These are phyloP conservation scores for Geosmithia flava DNA, from an alignment of 2,329 filamentous ascomycete genomes.

Conservation along the genomic window DNA sequence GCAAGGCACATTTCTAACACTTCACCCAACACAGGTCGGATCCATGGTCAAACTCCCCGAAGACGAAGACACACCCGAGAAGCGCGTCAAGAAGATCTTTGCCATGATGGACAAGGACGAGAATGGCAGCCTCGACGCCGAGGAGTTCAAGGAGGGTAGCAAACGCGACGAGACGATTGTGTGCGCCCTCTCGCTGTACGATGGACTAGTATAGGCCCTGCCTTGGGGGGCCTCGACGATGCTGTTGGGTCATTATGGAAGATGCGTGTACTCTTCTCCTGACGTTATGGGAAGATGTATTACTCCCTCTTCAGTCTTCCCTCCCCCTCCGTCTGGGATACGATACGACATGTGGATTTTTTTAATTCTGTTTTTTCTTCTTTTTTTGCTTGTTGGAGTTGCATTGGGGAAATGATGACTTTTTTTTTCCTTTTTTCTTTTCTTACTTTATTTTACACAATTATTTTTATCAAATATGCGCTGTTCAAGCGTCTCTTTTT, in stretches of 20 bases:
- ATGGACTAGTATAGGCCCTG: conserved; percentile 67
- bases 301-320: too few species aligned
- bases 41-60: conserved; percentile 98
- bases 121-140: conserved; percentile 91
- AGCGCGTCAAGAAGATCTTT: conserved; percentile 97
- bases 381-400: conserved; percentile 1
- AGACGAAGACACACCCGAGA: conserved; percentile 98
- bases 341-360: background rate
- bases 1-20: conserved; percentile 3
- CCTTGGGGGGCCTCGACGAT: too few species aligned
- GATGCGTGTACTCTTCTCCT: too few species aligned
- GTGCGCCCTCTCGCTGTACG: conserved; percentile 89
- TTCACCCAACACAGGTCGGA: conserved; percentile 53
- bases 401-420: background rate
- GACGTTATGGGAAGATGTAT: background rate
- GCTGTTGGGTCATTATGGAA: too few species aligned
- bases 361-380: conserved; percentile 1
- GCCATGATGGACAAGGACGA: conserved; percentile 99
- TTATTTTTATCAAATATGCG: background rate
- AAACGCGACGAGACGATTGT: conserved; percentile 99
- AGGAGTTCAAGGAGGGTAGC: conserved; percentile 98
- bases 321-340: too few species aligned
- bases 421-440: background rate
- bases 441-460: background rate
- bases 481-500: background rate